Base-by-base conservation (phyloP, 2,329 filamentous ascomycete species). In the Rhinocladiella mackenziei region DNA sequence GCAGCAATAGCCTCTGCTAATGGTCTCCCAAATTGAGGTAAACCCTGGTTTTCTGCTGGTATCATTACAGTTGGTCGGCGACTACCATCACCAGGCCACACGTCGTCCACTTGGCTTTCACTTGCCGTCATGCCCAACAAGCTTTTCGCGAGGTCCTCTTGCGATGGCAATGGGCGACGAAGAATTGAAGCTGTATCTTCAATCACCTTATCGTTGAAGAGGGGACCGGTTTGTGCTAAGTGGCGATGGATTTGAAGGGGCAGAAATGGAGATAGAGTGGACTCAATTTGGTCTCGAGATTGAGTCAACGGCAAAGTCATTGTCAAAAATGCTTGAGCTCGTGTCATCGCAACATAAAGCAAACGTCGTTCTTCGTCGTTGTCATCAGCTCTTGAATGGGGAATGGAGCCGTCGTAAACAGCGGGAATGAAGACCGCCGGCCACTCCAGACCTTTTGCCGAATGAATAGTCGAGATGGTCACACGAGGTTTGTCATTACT, bases 401-500 rank as follows among this genome's bases (percentile, higher is more conserved):
- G 91, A 47, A 97, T 94, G 2, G 84, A 91, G 1, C 91, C 92
- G 34, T 89, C 80, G 60, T 94, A 95, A 18, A 88, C 84, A 1
- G 86, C 86, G 4, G 92, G 89, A 11, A 97, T 81, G 62, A 97
- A 97, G 1, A 97, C 88, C 1, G 95, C 76, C 0, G 91, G 91
- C 92, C 92, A 98, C 63, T 98, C 91, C 1, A 98, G 73, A 2
- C 91, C 91, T 65, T 98, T 98, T 2, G 91, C 88, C 0, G 89
- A 89, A 62, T 98, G 91, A 8, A 98, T 96, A 0, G 91, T 98
- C 4, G 89, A 96, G 17, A 98, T 87, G 0, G 89, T 96, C 14
- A 97, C 79, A 56, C 86, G 74, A 2, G 69, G 63, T 25, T 66
- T 58, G 1, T 65, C 53, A 26, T 77, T 71, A 19, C 73, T 76